Percentiles rank a stretch among this genome's conserved stretches.
Evolutionary conservation across 2,329 filamentous ascomycete species (phyloP).

Genomic region (Sarocladium strictum): DNA sequence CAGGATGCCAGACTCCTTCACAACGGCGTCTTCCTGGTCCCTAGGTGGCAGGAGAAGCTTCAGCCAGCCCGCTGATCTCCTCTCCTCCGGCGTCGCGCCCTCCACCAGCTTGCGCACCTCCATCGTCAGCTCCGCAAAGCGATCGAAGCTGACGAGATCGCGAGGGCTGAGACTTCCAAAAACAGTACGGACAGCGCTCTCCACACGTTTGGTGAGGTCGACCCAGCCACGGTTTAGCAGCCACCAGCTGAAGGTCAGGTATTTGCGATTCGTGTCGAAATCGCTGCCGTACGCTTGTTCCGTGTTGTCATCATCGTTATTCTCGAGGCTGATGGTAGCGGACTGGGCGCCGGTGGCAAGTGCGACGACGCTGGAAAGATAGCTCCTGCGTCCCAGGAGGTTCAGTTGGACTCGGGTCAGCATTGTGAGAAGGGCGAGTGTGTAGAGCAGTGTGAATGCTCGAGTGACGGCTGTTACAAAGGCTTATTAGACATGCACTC

Average conservation of each 20-base stretch:
- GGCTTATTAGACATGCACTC: slow-evolving; percentile 13
- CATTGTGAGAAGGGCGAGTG: slow-evolving; percentile 79
- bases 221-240: slow-evolving; percentile 85
- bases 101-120: slow-evolving; percentile 83
- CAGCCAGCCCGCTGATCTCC: slow-evolving; percentile 61
- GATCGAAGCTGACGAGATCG: slow-evolving; percentile 78
- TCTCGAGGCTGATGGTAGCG: slow-evolving; percentile 81
- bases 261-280: slow-evolving; percentile 92
- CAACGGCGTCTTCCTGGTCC: slow-evolving; percentile 74
- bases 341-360: slow-evolving; percentile 71
- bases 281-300: slow-evolving; percentile 85
- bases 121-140: slow-evolving; percentile 72
- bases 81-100: slow-evolving; percentile 43
- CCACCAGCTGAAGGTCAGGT: slow-evolving; percentile 98
- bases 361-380: slow-evolving; percentile 90
- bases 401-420: slow-evolving; percentile 95
- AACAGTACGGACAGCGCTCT: slow-evolving; percentile 78
- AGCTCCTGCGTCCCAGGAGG: slow-evolving; percentile 89
- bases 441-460: slow-evolving; percentile 88
- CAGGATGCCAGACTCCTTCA: slow-evolving; percentile 78
- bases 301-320: slow-evolving; percentile 82
- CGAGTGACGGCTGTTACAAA: slow-evolving; percentile 68
- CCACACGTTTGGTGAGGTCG: slow-evolving; percentile 73
- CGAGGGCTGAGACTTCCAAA: slow-evolving; percentile 86
- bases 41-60: slow-evolving; percentile 73